Conservation (phyloP, 169 alveolate species). For the Plasmodium adleri region DNA sequence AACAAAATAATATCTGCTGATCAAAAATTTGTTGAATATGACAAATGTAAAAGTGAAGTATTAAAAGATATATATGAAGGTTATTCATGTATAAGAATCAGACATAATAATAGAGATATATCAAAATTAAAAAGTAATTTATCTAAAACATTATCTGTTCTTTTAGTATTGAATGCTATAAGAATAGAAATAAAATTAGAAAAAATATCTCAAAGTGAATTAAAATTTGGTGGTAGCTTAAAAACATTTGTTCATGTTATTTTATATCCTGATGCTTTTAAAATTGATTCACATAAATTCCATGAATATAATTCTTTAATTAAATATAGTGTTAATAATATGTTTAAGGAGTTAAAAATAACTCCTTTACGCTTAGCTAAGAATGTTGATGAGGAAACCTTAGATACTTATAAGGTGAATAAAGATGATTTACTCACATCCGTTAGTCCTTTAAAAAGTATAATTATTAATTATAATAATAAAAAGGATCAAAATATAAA, state of each 20-base stretch:
- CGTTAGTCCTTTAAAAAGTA: neutral
- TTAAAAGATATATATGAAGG: constrained; percentile 75
- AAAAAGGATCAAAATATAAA: constrained; percentile 3
- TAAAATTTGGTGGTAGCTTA: constrained; percentile 72
- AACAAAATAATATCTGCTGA: constrained; percentile 34
- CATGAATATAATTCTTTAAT: constrained; percentile 71
- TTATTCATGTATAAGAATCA: constrained; percentile 66
- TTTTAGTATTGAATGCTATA: constrained; percentile 57
- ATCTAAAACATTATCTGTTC: constrained; percentile 59
- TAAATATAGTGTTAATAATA: constrained; percentile 49
- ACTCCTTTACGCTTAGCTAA: constrained; percentile 56
- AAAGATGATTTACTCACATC: constrained; percentile 18
- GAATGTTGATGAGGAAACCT: constrained; percentile 28
- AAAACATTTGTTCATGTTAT: constrained; percentile 67
- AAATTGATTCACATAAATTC: constrained; percentile 66
- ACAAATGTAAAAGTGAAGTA: constrained; percentile 48
- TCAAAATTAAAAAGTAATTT: constrained; percentile 56
- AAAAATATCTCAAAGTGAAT: constrained; percentile 37
- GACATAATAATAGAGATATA: constrained; percentile 61
- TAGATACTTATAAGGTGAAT: constrained; percentile 14
- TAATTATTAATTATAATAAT: neutral
- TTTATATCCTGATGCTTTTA: constrained; percentile 70
- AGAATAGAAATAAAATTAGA: constrained; percentile 68
- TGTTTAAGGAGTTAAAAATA: constrained; percentile 60
- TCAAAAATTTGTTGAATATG: constrained; percentile 45